These are phyloP conservation scores for Gigaspora rosea DNA, from an alignment of 192 early-diverging fungal genomes.

Conservation along the genomic window DNA sequence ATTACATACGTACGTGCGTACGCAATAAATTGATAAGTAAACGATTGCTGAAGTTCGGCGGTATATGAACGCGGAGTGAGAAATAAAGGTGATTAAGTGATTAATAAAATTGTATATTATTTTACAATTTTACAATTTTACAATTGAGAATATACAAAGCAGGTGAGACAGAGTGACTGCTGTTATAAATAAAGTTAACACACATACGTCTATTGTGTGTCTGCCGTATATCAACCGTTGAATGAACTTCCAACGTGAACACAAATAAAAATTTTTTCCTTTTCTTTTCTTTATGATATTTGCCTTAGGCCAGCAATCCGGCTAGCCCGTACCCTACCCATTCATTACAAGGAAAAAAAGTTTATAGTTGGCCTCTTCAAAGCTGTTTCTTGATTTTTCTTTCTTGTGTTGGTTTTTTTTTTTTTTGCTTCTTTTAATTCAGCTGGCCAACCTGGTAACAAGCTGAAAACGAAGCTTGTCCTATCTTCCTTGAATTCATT, in stretches of 20 bases:
- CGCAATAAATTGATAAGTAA: too few relatives aligned
- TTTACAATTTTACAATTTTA: too few relatives aligned
- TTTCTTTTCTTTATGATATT: background rate
- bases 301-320: background rate
- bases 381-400: background rate
- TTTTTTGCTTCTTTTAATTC: background rate
- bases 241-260: background rate
- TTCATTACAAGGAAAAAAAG: background rate
- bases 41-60: too few relatives aligned
- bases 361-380: background rate
- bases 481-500: too few relatives aligned
- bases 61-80: too few relatives aligned
- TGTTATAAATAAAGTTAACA: too few relatives aligned
- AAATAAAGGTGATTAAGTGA: too few relatives aligned
- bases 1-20: too few relatives aligned
- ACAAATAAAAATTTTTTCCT: conserved; percentile 10
- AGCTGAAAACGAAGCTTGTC: too few relatives aligned
- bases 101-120: too few relatives aligned
- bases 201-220: background rate
- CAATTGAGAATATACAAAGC: too few relatives aligned
- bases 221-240: conserved; percentile 5
- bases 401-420: background rate
- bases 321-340: background rate
- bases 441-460: background rate
- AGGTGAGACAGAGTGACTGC: too few relatives aligned